A percentile compares a stretch with the other conserved stretches of the same genome.
phyloP scores from a whole-genome alignment of 441 rosid genomes.

The Croton setiger region DNA sequence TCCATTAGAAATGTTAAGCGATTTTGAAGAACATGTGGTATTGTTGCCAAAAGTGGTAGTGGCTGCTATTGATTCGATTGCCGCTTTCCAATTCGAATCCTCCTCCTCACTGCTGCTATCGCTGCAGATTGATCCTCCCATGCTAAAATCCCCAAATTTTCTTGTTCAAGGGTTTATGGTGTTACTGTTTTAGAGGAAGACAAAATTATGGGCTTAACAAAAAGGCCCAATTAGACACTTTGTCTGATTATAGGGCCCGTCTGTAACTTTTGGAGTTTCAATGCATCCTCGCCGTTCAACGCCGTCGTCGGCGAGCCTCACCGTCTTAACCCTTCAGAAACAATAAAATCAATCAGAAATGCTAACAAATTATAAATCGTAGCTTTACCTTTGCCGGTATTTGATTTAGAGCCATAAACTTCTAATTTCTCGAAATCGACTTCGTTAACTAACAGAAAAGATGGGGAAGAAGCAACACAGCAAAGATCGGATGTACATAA shows the following conservation, averaged over 20 bases:
- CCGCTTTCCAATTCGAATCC: slow-evolving; percentile 73
- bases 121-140: slow-evolving; percentile 33
- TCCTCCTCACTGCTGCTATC: slow-evolving; percentile 76
- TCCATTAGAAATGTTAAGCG: slow-evolving; percentile 25
- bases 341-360: not conserved
- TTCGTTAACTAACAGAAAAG: slow-evolving; percentile 9
- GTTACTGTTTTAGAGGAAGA: not conserved
- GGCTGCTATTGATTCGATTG: slow-evolving; percentile 61
- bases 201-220: not conserved
- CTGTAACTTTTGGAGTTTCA: not conserved
- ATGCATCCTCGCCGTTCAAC: slow-evolving; percentile 14
- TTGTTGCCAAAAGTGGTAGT: slow-evolving; percentile 40
- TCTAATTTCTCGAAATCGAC: slow-evolving; percentile 11
- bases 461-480: slow-evolving; percentile 98
- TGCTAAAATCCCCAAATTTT: slow-evolving; percentile 6
- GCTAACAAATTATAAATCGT: too few relatives aligned
- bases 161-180: not conserved
- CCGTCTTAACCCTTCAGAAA: not conserved
- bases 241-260: not conserved
- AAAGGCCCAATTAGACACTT: not conserved
- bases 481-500: slow-evolving; percentile 88
- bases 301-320: slow-evolving; percentile 7
- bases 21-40: slow-evolving; percentile 10
- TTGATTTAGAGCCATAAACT: not conserved
- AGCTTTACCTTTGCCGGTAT: not conserved